Evolutionary conservation across 768 basidiomycete species (phyloP), one percentile per base, ranked within the genome.

Genomic region (Cystobasidiopsis lactophilus): DNA sequence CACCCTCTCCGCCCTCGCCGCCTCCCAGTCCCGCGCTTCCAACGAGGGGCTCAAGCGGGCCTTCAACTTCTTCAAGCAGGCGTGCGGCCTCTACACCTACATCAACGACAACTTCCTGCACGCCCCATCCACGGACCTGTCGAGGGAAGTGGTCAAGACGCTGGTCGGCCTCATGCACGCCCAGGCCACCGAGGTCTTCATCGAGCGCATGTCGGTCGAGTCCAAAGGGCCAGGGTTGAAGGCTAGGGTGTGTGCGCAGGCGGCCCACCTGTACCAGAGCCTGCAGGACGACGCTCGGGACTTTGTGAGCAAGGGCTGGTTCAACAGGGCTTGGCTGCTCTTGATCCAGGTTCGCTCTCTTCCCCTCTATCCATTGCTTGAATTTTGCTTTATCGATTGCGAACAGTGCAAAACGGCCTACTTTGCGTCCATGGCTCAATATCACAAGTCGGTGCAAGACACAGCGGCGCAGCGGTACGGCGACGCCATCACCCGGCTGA

Each of bases 101-200:
- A 88, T 98, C 71, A 95, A 96, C 69, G 93, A 98, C 67, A 95
- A 98, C 74, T 98, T 98, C 66, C 71, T 98, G 0, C 93, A 98
- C 62, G 93, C 91, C 0, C 93, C 93, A 0, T 86, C 83, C 21
- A 93, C 85, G 1, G 93, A 96, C 68, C 75, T 96, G 41, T 81
- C 80, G 62, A 74, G 85, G 19, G 91, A 96, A 55, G 85, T 96
- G 52, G 75, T 98, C 72, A 89, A 91, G 66, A 84, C 91, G 59
- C 72, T 93, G 37, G 77, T 86, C 1, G 76, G 76, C n/a, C 55
- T 91, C 59, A 86, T 88, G 64, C 71, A 85, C 16, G 86, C 85
- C 0, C 91, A 96, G 67, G 88, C 89, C 0, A 86, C 84, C 0
- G 91, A 96, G 65, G 81, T 96, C 35, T 93, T 95, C 65, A 79